Conservation (phyloP, 371 early-diverging fungal species). For the Choanephora cucurbitarum region DNA sequence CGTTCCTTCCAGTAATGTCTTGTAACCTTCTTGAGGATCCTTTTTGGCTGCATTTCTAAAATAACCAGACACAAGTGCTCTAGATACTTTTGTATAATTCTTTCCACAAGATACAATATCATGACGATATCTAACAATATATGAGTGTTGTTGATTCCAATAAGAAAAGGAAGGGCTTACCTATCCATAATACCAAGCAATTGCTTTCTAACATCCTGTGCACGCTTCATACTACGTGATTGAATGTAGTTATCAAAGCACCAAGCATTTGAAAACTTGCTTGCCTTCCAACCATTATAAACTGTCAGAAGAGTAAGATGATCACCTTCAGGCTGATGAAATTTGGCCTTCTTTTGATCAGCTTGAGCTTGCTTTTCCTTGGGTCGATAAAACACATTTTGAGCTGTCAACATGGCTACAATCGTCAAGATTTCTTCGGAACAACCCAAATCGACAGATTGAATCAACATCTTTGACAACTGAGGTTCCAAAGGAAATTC, state of each 20-base stretch:
- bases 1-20: slow-evolving; percentile 94
- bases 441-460: slow-evolving; percentile 89
- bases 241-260: slow-evolving; percentile 97
- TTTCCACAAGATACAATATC: slow-evolving; percentile 93
- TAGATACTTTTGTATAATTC: slow-evolving; percentile 87
- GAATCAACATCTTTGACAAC: slow-evolving; percentile 91
- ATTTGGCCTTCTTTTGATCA: slow-evolving; percentile 94
- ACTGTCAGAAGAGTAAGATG: slow-evolving; percentile 95
- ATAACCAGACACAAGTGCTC: slow-evolving; percentile 90
- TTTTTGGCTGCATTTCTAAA: slow-evolving; percentile 97
- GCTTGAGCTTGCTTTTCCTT: slow-evolving; percentile 95
- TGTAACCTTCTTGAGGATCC: slow-evolving; percentile 97
- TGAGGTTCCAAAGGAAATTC: slow-evolving; percentile 96
- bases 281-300: slow-evolving; percentile 92
- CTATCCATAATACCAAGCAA: slow-evolving; percentile 95
- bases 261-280: slow-evolving; percentile 91
- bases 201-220: slow-evolving; percentile 94
- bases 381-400: slow-evolving; percentile 94
- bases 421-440: slow-evolving; percentile 95
- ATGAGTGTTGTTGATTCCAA: too few species aligned
- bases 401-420: slow-evolving; percentile 95
- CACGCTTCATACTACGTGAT: slow-evolving; percentile 85
- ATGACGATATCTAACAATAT: slow-evolving; percentile 74
- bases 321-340: slow-evolving; percentile 98
- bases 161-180: slow-evolving; percentile 24